Evolutionary conservation across 2,329 filamentous ascomycete species (phyloP).

Genomic region (Dactylella cylindrospora): DNA sequence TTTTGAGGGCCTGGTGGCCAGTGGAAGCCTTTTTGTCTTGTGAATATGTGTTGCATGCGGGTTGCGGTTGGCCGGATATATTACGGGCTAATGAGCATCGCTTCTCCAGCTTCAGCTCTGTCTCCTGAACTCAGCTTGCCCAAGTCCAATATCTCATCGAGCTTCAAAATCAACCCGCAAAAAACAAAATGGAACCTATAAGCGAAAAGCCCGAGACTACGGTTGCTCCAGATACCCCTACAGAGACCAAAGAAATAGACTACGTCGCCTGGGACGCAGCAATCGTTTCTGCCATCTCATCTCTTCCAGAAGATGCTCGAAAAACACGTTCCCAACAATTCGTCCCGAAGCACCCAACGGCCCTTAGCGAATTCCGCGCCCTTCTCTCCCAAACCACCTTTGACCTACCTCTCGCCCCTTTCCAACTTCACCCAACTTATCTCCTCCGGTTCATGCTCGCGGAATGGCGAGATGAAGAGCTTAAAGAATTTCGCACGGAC

Average conservation of each 20-base stretch:
- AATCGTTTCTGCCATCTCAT: slow-evolving; percentile 14
- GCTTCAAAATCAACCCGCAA: too few relatives aligned
- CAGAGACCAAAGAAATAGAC: slow-evolving; percentile 9
- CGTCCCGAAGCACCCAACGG: slow-evolving; percentile 16
- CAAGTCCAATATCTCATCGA: too few relatives aligned
- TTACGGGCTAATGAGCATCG: too few relatives aligned
- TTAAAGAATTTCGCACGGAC: slow-evolving; percentile 21
- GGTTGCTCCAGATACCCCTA: too few relatives aligned
- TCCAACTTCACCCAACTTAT: slow-evolving; percentile 30
- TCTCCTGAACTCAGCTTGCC: too few relatives aligned
- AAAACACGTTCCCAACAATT: slow-evolving; percentile 37
- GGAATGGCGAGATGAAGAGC: slow-evolving; percentile 40
- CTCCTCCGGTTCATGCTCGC: slow-evolving; percentile 32
- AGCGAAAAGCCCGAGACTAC: neutral
- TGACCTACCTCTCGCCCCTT: slow-evolving; percentile 13
- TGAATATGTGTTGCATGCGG: too few relatives aligned
- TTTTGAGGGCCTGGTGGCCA: too few relatives aligned
- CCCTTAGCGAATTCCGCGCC: slow-evolving; percentile 15
- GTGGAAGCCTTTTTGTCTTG: too few relatives aligned
- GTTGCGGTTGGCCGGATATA: too few relatives aligned
- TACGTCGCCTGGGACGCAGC: slow-evolving; percentile 30
- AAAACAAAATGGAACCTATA: too few relatives aligned
- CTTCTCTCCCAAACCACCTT: neutral
- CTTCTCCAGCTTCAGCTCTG: too few relatives aligned
- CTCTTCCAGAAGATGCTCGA: slow-evolving; percentile 8